Conservation (phyloP, 1,139 yeast species). For the Hyphopichia wangnamkhiaoensis region DNA sequence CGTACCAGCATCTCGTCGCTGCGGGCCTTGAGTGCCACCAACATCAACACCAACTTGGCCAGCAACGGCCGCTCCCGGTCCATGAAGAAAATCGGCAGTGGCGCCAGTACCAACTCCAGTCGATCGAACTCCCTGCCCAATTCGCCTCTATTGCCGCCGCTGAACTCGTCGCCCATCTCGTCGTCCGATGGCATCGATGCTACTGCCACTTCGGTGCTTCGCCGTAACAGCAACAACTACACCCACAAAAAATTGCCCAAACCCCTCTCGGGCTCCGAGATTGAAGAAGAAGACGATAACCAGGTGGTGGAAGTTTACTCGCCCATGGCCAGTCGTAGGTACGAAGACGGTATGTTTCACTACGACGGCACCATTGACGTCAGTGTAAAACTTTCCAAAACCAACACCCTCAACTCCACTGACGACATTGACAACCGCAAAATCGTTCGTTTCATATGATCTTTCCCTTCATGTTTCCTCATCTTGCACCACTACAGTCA, state of each 20-base stretch:
- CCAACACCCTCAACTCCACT: neutral
- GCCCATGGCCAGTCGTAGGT: neutral
- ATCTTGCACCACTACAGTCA: too few relatives aligned
- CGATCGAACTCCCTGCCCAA: neutral
- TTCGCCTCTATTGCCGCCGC: neutral
- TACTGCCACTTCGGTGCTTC: too few relatives aligned
- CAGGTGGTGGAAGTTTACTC: neutral
- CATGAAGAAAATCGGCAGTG: too few relatives aligned
- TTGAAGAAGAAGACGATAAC: neutral
- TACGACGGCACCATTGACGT: constrained; percentile 4
- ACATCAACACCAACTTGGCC: neutral
- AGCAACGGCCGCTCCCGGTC: neutral
- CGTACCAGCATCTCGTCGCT: constrained; percentile 3
- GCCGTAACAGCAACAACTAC: too few relatives aligned
- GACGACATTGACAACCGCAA: neutral
- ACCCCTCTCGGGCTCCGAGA: neutral
- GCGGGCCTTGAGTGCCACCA: neutral
- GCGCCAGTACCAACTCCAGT: neutral
- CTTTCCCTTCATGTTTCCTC: too few relatives aligned
- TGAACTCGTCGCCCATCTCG: too few relatives aligned
- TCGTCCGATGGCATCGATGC: too few relatives aligned
- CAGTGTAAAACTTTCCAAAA: neutral
- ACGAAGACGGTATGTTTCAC: neutral
- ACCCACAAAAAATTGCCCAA: too few relatives aligned
- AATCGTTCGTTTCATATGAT: neutral